phyloP scores from a whole-genome alignment of 192 early-diverging fungal genomes.

The Podila epigama region DNA sequence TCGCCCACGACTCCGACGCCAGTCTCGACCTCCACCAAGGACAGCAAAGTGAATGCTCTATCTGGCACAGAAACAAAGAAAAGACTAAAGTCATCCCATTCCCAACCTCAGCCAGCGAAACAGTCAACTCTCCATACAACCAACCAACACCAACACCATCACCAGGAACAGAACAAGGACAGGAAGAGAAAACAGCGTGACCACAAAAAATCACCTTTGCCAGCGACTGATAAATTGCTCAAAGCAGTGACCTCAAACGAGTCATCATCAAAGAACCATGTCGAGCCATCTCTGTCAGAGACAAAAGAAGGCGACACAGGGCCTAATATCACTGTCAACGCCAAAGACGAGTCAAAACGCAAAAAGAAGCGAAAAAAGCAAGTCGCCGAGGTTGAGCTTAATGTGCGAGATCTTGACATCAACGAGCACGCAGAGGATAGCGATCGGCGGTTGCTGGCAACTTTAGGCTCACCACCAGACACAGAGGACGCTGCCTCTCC shows the following conservation, averaged over 20 bases:
- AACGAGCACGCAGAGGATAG: background rate
- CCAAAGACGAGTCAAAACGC: background rate
- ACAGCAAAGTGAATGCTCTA: too few species aligned
- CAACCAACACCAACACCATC: background rate
- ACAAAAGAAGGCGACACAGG: too few species aligned
- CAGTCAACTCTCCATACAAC: background rate
- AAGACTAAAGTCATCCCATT: background rate
- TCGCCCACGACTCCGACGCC: background rate
- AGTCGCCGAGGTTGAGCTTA: conserved; percentile 1
- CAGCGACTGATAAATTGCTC: background rate
- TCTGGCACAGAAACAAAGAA: background rate
- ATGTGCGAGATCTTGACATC: conserved; percentile 18
- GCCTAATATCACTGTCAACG: too few species aligned
- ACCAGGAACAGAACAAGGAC: background rate
- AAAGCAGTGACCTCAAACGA: background rate
- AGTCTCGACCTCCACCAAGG: too few species aligned
- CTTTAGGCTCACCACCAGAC: too few species aligned
- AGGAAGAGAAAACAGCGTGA: background rate
- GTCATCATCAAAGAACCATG: background rate
- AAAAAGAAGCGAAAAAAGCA: conserved; percentile 6
- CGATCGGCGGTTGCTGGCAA: too few species aligned
- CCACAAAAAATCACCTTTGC: background rate
- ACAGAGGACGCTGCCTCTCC: too few species aligned
- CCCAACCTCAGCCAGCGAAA: background rate
- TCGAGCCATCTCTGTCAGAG: too few species aligned